These are phyloP conservation scores for Podaxis sp. DNA, from an alignment of 768 basidiomycete genomes.

Conservation along the genomic window DNA sequence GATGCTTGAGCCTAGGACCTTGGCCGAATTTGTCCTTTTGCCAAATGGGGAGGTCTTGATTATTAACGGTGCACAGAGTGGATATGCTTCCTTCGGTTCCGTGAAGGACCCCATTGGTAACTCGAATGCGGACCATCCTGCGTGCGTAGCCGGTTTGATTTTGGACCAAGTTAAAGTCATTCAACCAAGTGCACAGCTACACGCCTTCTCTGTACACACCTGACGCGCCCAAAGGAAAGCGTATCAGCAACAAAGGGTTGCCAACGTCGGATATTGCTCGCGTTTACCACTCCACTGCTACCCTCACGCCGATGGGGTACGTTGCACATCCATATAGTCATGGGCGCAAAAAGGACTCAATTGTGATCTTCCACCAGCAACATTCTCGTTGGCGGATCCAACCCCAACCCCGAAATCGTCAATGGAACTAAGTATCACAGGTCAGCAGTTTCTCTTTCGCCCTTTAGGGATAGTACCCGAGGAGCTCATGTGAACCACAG, in stretches of 20 bases:
- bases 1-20: conserved; percentile 35
- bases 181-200: conserved; percentile 14
- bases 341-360: neutral
- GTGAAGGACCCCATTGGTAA: conserved; percentile 24
- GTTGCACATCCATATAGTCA: conserved; percentile 12
- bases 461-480: neutral
- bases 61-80: conserved; percentile 38
- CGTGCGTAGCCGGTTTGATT: conserved; percentile 15
- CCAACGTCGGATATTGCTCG: conserved; percentile 42
- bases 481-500: conserved; percentile 9
- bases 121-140: conserved; percentile 28
- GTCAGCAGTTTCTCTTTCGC: conserved; percentile 3
- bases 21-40: conserved; percentile 35
- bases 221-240: conserved; percentile 34
- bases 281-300: conserved; percentile 60
- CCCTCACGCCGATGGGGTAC: conserved; percentile 52
- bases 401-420: conserved; percentile 33
- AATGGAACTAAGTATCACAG: conserved; percentile 24
- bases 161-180: neutral
- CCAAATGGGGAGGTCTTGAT: conserved; percentile 41
- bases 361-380: conserved; percentile 15
- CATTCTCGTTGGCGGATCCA: conserved; percentile 36
- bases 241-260: conserved; percentile 43
- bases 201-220: conserved; percentile 48
- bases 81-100: conserved; percentile 35